Conservation (phyloP, 306 rosid genomes). For the Abrus pulchellus region DNA sequence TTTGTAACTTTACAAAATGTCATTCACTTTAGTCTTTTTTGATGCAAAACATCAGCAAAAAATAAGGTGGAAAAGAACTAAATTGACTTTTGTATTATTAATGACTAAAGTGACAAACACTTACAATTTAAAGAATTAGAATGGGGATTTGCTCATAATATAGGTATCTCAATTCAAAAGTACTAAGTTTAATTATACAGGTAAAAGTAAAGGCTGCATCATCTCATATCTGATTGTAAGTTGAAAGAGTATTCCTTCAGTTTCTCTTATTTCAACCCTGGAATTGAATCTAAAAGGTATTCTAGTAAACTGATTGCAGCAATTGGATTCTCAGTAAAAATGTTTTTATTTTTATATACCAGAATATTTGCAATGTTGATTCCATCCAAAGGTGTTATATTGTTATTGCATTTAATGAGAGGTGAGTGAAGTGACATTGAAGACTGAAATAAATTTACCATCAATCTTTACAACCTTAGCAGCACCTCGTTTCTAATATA, state of each 20-base stretch:
- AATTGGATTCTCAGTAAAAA: conserved; percentile 11
- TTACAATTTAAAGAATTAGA: not conserved
- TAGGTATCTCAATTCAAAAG: conserved; percentile 16
- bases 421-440: not conserved
- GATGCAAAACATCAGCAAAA: not conserved
- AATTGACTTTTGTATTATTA: not conserved
- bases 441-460: conserved; percentile 31
- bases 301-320: not conserved
- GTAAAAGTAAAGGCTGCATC: conserved; percentile 34
- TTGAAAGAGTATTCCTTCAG: not conserved
- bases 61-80: conserved; percentile 14
- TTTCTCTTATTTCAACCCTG: conserved; percentile 39
- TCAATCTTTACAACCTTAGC: conserved; percentile 21
- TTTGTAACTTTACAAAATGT: not conserved
- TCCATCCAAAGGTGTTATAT: conserved; percentile 23
- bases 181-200: conserved; percentile 7
- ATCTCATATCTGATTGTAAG: conserved; percentile 16
- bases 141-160: not conserved
- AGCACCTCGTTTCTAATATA: conserved; percentile 15
- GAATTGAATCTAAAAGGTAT: conserved; percentile 16
- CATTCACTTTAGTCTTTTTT: not conserved
- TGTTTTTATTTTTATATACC: not conserved
- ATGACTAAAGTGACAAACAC: not conserved
- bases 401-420: not conserved
- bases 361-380: conserved; percentile 27